Evolutionary conservation across 768 basidiomycete genomes (phyloP).

Genomic region (Calocera viscosa): DNA sequence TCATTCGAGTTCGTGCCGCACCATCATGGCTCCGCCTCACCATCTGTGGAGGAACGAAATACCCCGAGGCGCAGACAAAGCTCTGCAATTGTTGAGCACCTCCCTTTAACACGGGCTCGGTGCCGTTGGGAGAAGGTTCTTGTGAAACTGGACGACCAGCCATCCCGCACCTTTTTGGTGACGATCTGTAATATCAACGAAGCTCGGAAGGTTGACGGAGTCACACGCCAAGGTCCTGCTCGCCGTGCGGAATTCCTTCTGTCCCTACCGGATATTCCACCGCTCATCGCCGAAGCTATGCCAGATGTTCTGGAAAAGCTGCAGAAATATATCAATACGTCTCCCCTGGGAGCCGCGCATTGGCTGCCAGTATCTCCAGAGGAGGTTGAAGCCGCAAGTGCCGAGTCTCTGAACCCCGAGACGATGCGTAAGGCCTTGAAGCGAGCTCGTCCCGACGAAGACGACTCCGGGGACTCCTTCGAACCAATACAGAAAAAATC

Average conservation of each 20-base stretch:
- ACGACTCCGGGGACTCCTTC: neutral
- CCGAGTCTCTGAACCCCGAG: neutral
- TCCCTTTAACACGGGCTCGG: neutral
- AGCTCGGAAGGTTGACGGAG: neutral
- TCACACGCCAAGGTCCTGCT: neutral
- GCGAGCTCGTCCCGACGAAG: neutral
- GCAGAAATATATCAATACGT: neutral
- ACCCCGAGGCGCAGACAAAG: neutral
- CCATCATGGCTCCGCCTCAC: neutral
- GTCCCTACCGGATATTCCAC: neutral
- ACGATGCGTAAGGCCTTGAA: neutral
- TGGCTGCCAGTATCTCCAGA: neutral
- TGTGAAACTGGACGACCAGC: neutral
- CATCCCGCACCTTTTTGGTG: neutral
- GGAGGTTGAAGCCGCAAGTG: neutral
- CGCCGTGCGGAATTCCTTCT: neutral
- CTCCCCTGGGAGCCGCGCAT: neutral
- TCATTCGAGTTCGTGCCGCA: neutral
- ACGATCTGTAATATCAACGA: slow-evolving; percentile 5
- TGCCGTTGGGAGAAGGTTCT: slow-evolving; percentile 1
- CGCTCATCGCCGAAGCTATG: neutral
- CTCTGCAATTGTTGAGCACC: neutral
- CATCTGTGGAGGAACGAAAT: too few relatives aligned
- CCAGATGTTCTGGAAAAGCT: neutral
- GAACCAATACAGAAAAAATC: neutral